Evolutionary conservation across 192 early-diverging fungal genomes (phyloP), one percentile per base, ranked within the genome.

Genomic region (Entrophospora sp.): DNA sequence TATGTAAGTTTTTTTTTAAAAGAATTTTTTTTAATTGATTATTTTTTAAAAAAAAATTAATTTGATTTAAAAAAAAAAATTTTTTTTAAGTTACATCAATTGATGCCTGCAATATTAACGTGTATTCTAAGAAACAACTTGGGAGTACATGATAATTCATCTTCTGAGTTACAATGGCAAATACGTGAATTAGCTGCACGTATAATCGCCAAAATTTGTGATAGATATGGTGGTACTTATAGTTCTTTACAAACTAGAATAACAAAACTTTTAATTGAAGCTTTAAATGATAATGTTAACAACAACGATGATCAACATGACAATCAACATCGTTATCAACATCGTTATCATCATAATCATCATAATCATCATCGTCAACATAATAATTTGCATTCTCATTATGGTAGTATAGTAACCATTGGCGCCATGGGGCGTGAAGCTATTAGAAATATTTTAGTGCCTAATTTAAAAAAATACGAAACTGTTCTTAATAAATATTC

Each of bases 81-180:
- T 28, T 44, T 44, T 62, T 45, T 36, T 10, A 73, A 93, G 92
- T 75, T 99, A 37, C 95, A 99, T 73, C 93, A 97, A 83, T 77
- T 99, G 8, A 89, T 98, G 43, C 95, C 96, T 12, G 83, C 88
- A 4, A 84, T 98, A 34, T 74, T 99, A 44, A 93, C 97, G 13
- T 97, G 94, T 66, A 75, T 97, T 27, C 92, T 98, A 7, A 87
- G 87, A 63, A 92, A 91, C 64, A 73, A 84, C 30, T 74, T 99
- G 25, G 87, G 89, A 30, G 83, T 85, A 46, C n/a, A n/a, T n/a
- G n/a, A n/a, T n/a, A n/a, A n/a, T n/a, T n/a, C n/a, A n/a, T 80
- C 84, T 31, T 69, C 78, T 25, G 87, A 92, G 22, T 79, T 91
- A 57, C 96, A 98, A 71, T 95, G 91, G 88, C 57, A 80, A 5